Percentiles rank a stretch among this genome's conserved stretches.
Conservation (phyloP, 192 early-diverging fungal genomes). For the Linnemannia hyalina region DNA sequence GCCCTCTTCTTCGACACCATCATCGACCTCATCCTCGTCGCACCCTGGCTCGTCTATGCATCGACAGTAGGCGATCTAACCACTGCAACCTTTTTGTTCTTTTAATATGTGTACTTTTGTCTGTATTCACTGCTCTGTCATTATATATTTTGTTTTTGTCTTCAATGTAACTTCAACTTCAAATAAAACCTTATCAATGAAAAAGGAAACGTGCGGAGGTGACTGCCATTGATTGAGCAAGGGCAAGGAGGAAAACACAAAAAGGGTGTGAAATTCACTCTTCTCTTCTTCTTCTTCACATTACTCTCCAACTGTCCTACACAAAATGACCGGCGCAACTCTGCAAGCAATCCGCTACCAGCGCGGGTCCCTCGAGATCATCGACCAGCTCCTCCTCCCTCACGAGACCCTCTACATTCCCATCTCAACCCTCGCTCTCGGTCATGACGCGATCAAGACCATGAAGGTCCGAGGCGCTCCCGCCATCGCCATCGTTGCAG, state of each 20-base stretch:
- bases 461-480: slow-evolving; percentile 97
- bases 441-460: slow-evolving; percentile 89
- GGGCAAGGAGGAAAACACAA: neutral
- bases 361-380: slow-evolving; percentile 74
- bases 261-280: neutral
- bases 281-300: neutral
- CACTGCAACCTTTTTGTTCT: slow-evolving; percentile 7
- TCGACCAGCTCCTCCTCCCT: slow-evolving; percentile 94
- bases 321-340: slow-evolving; percentile 48
- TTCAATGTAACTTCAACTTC: neutral
- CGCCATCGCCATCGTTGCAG: slow-evolving; percentile 97
- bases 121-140: neutral
- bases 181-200: neutral
- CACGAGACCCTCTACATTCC: slow-evolving; percentile 84
- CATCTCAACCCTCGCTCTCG: slow-evolving; percentile 72
- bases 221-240: slow-evolving; percentile 6
- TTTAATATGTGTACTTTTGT: slow-evolving; percentile 7
- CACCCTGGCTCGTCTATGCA: neutral
- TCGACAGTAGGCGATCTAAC: slow-evolving; percentile 4
- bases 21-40: slow-evolving; percentile 9
- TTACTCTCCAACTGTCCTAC: too few species aligned
- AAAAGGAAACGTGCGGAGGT: slow-evolving; percentile 4
- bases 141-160: neutral
- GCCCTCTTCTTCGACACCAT: neutral
- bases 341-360: slow-evolving; percentile 70